phyloP scores from a whole-genome alignment of 2,329 filamentous ascomycete species.

The Aspergillus vadensis region DNA sequence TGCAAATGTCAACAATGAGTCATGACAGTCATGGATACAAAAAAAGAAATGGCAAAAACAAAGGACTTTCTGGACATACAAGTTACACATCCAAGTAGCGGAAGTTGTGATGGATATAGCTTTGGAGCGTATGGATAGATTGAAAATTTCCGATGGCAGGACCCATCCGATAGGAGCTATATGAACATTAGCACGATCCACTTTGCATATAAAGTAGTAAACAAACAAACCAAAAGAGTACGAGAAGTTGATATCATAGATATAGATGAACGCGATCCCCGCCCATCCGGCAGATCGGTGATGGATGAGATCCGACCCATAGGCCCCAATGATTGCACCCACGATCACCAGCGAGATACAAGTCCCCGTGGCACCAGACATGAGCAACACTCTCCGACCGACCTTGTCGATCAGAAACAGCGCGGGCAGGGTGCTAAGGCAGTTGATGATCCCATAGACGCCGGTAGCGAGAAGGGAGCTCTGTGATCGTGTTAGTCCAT shows the following conservation, averaged over 20 bases:
- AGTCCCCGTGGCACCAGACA: constrained; percentile 39
- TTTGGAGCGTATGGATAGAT: constrained; percentile 41
- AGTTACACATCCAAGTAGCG: constrained; percentile 44
- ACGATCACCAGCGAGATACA: constrained; percentile 41
- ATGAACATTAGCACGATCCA: background rate
- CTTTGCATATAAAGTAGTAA: background rate
- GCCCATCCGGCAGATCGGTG: constrained; percentile 39
- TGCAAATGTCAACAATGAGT: constrained; percentile 1
- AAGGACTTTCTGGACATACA: constrained; percentile 26
- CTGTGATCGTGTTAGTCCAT: constrained; percentile 5
- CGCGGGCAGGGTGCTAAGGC: constrained; percentile 36
- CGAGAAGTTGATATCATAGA: constrained; percentile 42
- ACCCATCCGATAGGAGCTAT: constrained; percentile 43
- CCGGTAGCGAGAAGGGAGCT: constrained; percentile 40
- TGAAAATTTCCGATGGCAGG: constrained; percentile 44
- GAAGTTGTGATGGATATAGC: constrained; percentile 43
- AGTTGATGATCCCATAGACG: constrained; percentile 44
- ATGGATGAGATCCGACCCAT: constrained; percentile 30
- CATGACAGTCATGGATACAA: background rate
- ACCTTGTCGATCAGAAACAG: constrained; percentile 41
- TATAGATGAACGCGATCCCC: constrained; percentile 42
- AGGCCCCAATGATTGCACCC: constrained; percentile 37
- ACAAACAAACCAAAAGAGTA: constrained; percentile 39
- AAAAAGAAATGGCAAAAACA: background rate
- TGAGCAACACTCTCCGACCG: constrained; percentile 36